These are phyloP conservation scores for Metschnikowia continentalis DNA, from an alignment of 805 yeast species.

Conservation along the genomic window DNA sequence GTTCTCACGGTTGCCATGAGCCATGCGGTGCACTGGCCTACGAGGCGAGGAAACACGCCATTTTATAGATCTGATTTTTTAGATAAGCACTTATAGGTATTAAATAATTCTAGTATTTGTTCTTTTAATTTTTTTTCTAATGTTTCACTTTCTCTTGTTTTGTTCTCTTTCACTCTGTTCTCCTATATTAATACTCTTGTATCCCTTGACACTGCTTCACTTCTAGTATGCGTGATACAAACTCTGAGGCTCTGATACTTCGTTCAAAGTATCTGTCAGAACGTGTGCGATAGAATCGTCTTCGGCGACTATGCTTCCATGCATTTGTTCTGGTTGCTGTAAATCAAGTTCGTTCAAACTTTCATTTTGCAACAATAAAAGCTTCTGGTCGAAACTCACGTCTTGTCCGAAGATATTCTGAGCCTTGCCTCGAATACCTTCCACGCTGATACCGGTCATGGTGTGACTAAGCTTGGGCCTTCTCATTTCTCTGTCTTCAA, in stretches of 20 bases:
- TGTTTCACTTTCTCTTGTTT: neutral
- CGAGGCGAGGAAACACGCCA: neutral
- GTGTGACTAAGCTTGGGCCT: neutral
- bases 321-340: neutral
- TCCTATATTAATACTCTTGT: neutral
- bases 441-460: neutral
- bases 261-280: slow-evolving; percentile 26
- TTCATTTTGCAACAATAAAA: slow-evolving; percentile 24
- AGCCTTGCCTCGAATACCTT: slow-evolving; percentile 6
- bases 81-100: too few relatives aligned
- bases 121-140: neutral
- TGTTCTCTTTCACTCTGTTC: neutral
- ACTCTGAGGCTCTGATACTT: slow-evolving; percentile 18
- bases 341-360: slow-evolving; percentile 18
- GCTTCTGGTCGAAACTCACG: slow-evolving; percentile 22
- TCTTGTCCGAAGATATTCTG: slow-evolving; percentile 19
- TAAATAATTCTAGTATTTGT: neutral
- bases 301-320: neutral
- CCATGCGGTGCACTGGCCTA: slow-evolving; percentile 1
- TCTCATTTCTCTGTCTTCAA: neutral
- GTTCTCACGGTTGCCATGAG: neutral
- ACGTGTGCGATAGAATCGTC: slow-evolving; percentile 6
- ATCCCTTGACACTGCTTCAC: neutral
- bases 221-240: slow-evolving; percentile 21
- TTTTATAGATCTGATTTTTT: neutral